Conservation (phyloP, 1,284 basidiomycete genomes). For the Pseudozyma hubeiensis region DNA sequence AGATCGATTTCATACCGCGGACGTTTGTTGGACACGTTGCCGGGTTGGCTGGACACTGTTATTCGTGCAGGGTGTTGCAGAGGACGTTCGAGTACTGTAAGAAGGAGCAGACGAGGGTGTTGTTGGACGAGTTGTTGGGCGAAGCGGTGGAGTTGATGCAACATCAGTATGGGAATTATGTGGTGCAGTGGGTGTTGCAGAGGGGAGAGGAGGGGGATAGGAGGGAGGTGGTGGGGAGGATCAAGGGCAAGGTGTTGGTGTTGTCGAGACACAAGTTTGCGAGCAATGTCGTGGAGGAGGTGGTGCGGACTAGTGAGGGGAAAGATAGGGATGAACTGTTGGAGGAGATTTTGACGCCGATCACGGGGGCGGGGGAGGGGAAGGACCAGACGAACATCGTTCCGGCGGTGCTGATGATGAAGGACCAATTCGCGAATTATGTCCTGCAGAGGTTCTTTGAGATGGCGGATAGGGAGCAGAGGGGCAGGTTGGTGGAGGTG, state of each 20-base stretch:
- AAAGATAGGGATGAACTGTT: conserved; percentile 79
- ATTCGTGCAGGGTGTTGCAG: conserved; percentile 95
- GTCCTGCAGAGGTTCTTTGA: conserved; percentile 68
- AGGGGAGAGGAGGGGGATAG: conserved; percentile 80
- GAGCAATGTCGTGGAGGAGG: conserved; percentile 96
- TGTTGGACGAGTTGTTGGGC: conserved; percentile 87
- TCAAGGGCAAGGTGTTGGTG: conserved; percentile 81
- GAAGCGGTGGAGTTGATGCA: conserved; percentile 71
- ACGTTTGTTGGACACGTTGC: conserved; percentile 86
- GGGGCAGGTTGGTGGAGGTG: conserved; percentile 34
- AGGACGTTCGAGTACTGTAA: conserved; percentile 82
- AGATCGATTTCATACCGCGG: conserved; percentile 79
- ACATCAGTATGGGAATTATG: conserved; percentile 79
- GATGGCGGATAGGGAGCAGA: conserved; percentile 45
- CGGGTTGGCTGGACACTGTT: conserved; percentile 87
- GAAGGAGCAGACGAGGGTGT: conserved; percentile 74
- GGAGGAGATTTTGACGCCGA: conserved; percentile 79
- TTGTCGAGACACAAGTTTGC: conserved; percentile 86
- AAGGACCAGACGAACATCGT: conserved; percentile 9
- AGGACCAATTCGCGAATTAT: conserved; percentile 83
- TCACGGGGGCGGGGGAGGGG: background rate
- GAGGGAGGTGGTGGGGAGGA: conserved; percentile 76
- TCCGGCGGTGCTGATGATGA: conserved; percentile 76
- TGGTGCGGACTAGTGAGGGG: conserved; percentile 77
- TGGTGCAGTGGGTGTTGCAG: conserved; percentile 92